Base-by-base conservation (phyloP, 1,139 yeast species). In the Kodamaea fungicola region DNA sequence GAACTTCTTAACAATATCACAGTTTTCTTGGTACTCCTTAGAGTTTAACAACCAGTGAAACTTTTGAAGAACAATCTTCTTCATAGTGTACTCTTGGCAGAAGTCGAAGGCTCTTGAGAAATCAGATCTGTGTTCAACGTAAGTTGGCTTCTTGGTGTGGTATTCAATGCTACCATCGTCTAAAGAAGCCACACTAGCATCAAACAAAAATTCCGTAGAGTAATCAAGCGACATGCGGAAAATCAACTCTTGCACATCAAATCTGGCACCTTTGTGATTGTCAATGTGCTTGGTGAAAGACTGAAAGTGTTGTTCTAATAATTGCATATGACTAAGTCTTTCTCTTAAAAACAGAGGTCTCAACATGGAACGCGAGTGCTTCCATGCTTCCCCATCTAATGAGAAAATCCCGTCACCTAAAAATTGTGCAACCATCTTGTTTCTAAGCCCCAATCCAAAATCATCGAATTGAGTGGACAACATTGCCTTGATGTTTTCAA, bases 351-450 rank as follows among this genome's bases (percentile, higher is more conserved):
- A 78, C 54, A 76, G 81, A 1, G 83, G 83, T 41, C 82, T 64
- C 47, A 78, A 66, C 74, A 78, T 61, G 2, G 78, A 71, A 35
- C 83, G 60, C 13, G 80, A 69, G 50, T 76, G 78, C 47, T 74
- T 72, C 83, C 83, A 77, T 4, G 74, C 78, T 28, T 59, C 66
- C 8, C 77, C 78, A 40, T 74, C 78, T 28, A 74, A 61, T 2
- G 81, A 76, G 57, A 77, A 77, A 41, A 77, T 76, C 3, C 83
- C 83, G 40, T 74, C 74, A 6, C 83, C 83, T 34, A 77, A 59
- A 21, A 74, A 54, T 4, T 77, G 74, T 31, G 44, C 43, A 49
- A 76, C 64, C 32, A 59, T 63, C 4, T 50, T 50, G 51, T 71
- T 71, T 46, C 83, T 70, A 8, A 55, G 51, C 3, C 83, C 83